These are phyloP conservation scores for Phoma sp. DNA, from an alignment of 2,329 filamentous ascomycete species.

Conservation along the genomic window DNA sequence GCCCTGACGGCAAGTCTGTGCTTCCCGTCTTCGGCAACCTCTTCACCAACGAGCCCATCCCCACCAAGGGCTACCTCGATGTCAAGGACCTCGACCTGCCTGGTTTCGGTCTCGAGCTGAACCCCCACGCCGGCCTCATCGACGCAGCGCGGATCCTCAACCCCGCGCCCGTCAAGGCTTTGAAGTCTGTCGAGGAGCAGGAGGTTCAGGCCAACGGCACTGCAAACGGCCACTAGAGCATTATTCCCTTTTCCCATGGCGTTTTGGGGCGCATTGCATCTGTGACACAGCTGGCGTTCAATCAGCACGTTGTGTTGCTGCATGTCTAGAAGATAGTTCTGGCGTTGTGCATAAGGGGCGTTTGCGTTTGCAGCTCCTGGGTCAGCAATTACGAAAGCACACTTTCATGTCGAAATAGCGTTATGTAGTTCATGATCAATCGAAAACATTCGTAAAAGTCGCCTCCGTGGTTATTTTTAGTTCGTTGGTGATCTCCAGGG, in stretches of 20 bases:
- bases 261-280: constrained; percentile 13
- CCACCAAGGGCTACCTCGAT: constrained; percentile 80
- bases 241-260: neutral
- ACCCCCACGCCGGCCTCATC: constrained; percentile 80
- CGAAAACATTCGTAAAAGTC: constrained; percentile 4
- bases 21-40: constrained; percentile 91
- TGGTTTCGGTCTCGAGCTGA: constrained; percentile 88
- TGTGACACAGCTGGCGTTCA: constrained; percentile 11
- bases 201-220: constrained; percentile 22
- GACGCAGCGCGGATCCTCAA: constrained; percentile 76
- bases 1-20: constrained; percentile 86
- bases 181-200: constrained; percentile 44
- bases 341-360: constrained; percentile 24
- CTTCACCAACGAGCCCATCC: constrained; percentile 90
- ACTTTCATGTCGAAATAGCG: neutral
- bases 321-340: constrained; percentile 26
- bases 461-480: constrained; percentile 35
- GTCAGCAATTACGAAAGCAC: constrained; percentile 14
- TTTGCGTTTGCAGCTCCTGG: constrained; percentile 8
- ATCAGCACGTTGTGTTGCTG: constrained; percentile 10
- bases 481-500: constrained; percentile 22
- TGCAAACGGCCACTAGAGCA: constrained; percentile 26
- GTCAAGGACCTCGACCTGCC: constrained; percentile 84
- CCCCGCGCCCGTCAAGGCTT: constrained; percentile 61
- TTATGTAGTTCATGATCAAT: constrained; percentile 13